A percentile compares a stretch with the other conserved stretches of the same genome.
Evolutionary conservation across 164 flowering plant genomes (phyloP).

Genomic region (Chimonanthus salicifolius): DNA sequence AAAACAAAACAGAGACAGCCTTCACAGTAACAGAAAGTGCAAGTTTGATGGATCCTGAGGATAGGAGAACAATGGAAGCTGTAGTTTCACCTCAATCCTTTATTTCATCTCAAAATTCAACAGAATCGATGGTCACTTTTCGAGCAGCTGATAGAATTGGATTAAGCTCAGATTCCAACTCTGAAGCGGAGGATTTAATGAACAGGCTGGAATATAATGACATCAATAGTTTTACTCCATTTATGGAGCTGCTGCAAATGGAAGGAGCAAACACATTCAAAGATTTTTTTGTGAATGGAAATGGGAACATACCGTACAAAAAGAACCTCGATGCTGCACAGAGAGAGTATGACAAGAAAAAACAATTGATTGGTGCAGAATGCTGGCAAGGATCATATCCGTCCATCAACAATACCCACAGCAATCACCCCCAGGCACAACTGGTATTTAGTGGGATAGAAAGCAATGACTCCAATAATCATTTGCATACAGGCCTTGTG

Average conservation of each 20-base stretch:
- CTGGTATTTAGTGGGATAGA: neutral
- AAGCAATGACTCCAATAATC: conserved; percentile 15
- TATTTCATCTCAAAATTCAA: conserved; percentile 19
- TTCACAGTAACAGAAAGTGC: conserved; percentile 15
- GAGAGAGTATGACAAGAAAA: neutral
- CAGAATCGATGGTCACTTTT: conserved; percentile 16
- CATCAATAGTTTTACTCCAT: conserved; percentile 13
- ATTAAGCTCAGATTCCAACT: conserved; percentile 52
- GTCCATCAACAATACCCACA: conserved; percentile 10
- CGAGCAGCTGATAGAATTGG: conserved; percentile 24
- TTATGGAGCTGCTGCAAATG: conserved; percentile 21
- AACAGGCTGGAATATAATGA: conserved; percentile 7
- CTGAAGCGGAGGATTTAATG: conserved; percentile 43
- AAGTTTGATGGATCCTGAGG: conserved; percentile 16
- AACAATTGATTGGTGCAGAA: conserved; percentile 1
- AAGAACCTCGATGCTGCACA: conserved; percentile 11
- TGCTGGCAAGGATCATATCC: conserved; percentile 4
- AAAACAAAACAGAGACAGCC: conserved; percentile 3
- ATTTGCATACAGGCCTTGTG: conserved; percentile 16
- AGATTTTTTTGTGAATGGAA: conserved; percentile 20
- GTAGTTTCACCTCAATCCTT: conserved; percentile 46
- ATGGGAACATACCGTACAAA: conserved; percentile 11
- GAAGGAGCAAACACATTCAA: conserved; percentile 19
- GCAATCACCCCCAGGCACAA: conserved; percentile 5
- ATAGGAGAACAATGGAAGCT: conserved; percentile 31